Base-by-base conservation (phyloP, 148 eudicot species). In the Arbutus unedo region DNA sequence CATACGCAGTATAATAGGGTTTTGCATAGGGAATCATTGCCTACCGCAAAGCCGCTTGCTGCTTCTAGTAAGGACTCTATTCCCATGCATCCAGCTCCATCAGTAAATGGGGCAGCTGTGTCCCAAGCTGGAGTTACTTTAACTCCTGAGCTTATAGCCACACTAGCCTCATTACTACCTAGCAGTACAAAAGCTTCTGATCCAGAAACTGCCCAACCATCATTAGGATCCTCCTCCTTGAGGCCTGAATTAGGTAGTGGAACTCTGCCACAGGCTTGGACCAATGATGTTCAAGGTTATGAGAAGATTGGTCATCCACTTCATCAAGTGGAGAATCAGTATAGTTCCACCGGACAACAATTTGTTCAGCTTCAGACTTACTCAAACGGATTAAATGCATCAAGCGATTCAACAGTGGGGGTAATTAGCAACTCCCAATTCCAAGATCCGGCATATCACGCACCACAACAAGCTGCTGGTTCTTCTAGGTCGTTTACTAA, bases 61-160 rank as follows among this genome's bases (percentile, higher is more conserved):
- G 88, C 87, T 15, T 71, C 86, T 44, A 59, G 86, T 5, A 81
- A 73, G 21, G 81, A 83, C 49, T 54, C 86, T 25, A 54, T 73
- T 47, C 79, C 87, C 43, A 45, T 78, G 38, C 84, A 64, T 41
- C 80, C 91, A 86, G 84, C 76, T 74, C 62, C 86, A 66, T 87
- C 90, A 57, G 81, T 62, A n/a, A 84, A 83, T 79, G 77, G 85
- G 78, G 81, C 91, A 83, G 74, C 88, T 8, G 79, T 84, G n/a
- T 79, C 93, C 43, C 91, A 84, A 86, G 70, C 93, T 68, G 90
- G 92, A 47, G 86, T 92, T 80, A 49, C 91, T 54, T 85, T 96
- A 60, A 92, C 99, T 54, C 96, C 98, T 9, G 98, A 96, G 84
- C 93, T 94, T 55, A 90, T 96, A 87, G 98, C 99, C 48, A 88